These are phyloP conservation scores for Phytophthora multivora DNA, from an alignment of 352 stramenopile species.

Conservation along the genomic window DNA sequence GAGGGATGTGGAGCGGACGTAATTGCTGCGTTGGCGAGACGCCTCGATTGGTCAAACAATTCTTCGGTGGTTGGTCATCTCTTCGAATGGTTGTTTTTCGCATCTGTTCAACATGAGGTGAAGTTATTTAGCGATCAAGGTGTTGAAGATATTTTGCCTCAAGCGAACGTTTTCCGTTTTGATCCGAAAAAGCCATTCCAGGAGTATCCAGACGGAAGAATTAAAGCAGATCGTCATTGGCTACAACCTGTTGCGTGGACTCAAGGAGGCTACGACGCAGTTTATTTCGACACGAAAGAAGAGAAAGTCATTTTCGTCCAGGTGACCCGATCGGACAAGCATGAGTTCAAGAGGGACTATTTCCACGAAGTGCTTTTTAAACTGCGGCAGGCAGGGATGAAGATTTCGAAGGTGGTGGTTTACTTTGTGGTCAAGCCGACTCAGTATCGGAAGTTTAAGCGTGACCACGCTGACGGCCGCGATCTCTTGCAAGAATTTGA, in stretches of 20 bases:
- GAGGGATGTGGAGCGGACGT: not conserved
- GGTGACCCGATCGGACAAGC: slow-evolving; percentile 25
- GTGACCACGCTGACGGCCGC: not conserved
- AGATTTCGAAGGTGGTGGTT: slow-evolving; percentile 1
- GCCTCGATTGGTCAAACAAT: slow-evolving; percentile 1
- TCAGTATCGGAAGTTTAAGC: not conserved
- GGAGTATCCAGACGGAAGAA: slow-evolving; percentile 11
- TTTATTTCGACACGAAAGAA: slow-evolving; percentile 30
- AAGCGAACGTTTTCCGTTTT: slow-evolving; percentile 10
- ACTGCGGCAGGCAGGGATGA: slow-evolving; percentile 8
- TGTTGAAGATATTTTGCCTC: not conserved
- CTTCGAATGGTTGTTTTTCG: slow-evolving; percentile 17
- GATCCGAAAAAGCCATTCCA: slow-evolving; percentile 15
- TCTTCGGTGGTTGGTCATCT: not conserved
- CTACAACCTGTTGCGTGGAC: slow-evolving; percentile 31
- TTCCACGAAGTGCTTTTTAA: slow-evolving; percentile 31
- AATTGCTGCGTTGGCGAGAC: not conserved
- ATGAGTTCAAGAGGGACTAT: slow-evolving; percentile 32
- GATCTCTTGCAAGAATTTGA: not conserved
- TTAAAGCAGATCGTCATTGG: slow-evolving; percentile 26
- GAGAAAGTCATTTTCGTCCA: slow-evolving; percentile 34
- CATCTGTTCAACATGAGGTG: not conserved
- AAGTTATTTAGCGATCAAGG: not conserved
- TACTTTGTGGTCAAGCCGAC: slow-evolving; percentile 15
- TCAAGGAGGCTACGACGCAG: slow-evolving; percentile 34